These are phyloP conservation scores for Penicillium sp. DNA, from an alignment of 2,329 filamentous ascomycete genomes.

Conservation along the genomic window DNA sequence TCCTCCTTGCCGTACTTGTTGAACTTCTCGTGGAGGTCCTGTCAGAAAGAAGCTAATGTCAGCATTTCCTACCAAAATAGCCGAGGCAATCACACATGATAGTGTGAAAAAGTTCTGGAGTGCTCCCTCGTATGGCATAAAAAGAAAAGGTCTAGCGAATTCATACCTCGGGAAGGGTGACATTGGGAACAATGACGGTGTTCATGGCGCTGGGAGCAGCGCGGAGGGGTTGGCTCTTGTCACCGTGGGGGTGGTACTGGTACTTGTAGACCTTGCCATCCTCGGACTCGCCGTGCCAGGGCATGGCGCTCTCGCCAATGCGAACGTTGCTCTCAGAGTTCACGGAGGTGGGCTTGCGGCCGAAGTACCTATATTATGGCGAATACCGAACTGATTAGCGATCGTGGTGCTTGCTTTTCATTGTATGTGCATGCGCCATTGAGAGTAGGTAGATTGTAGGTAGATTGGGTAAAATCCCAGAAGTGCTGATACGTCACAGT, in stretches of 20 bases:
- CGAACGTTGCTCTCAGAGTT: conserved; percentile 77
- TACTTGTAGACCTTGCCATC: conserved; percentile 69
- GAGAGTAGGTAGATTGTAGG: background rate
- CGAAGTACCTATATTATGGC: conserved; percentile 52
- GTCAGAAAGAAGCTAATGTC: conserved; percentile 13
- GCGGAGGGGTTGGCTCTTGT: conserved; percentile 70
- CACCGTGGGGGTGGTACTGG: conserved; percentile 82
- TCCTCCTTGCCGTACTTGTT: conserved; percentile 99
- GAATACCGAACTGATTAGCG: conserved; percentile 11
- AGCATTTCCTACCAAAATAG: conserved; percentile 4
- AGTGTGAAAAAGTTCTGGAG: background rate
- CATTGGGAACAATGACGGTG: conserved; percentile 88
- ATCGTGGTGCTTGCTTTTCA: conserved; percentile 7
- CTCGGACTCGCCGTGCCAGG: conserved; percentile 74
- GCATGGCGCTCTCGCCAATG: conserved; percentile 76
- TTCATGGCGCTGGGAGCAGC: conserved; percentile 95
- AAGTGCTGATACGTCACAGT: conserved; percentile 13
- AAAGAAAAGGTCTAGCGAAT: background rate
- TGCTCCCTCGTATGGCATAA: background rate
- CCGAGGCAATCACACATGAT: background rate
- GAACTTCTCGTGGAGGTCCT: conserved; percentile 93
- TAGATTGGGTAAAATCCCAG: background rate
- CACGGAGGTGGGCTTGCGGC: conserved; percentile 78
- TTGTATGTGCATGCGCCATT: conserved; percentile 33
- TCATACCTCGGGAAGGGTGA: conserved; percentile 82